Base-by-base conservation (phyloP, 345 rosid genomes). In the Acer campestre region DNA sequence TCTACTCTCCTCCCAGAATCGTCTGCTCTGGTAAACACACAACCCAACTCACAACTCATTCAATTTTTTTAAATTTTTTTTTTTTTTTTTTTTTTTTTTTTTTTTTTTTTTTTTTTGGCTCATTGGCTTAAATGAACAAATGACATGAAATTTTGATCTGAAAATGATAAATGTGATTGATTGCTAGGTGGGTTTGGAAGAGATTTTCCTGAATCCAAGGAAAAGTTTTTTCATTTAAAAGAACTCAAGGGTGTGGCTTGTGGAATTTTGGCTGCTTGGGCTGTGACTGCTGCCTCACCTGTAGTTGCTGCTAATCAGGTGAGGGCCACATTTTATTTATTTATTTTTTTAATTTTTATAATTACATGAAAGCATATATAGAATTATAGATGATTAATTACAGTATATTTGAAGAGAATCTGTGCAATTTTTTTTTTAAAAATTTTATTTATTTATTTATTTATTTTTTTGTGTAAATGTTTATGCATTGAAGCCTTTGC, bases 251-350 rank as follows among this genome's bases (percentile, higher is more conserved):
- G 80, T 42, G 82, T 86, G 3, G 93, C 94, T 79, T 92, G 93
- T 77, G 98, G 98, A 10, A 77, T 89, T 70, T 82, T 93, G 20
- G 93, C 94, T 76, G 92, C 84, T 84, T 90, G 84, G 71, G 85
- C 96, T 72, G 81, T 95, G 48, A 86, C 92, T 16, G 38, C 89
- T 58, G 88, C 94, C 58, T 89, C 95, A 27, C 97, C 99, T 55
- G 96, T 90, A 13, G 73, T 91, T 74, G 99, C 99, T 73, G 94
- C 94, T 70, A 80, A 80, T 83, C 92, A 87, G 97, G 99, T 93
- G 62, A 58, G 74, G 61, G 1, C 22, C 59, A 44, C 62, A 31
- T 23, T 51, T 35, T 35, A 31, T 23, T 51, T 35, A 4, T 66
- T 23, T 61, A 51, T 38, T 18, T 29, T 10, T 56, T 29, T 78